Base-by-base conservation (phyloP, 345 rosid genomes). In the Arabis hirsuta region DNA sequence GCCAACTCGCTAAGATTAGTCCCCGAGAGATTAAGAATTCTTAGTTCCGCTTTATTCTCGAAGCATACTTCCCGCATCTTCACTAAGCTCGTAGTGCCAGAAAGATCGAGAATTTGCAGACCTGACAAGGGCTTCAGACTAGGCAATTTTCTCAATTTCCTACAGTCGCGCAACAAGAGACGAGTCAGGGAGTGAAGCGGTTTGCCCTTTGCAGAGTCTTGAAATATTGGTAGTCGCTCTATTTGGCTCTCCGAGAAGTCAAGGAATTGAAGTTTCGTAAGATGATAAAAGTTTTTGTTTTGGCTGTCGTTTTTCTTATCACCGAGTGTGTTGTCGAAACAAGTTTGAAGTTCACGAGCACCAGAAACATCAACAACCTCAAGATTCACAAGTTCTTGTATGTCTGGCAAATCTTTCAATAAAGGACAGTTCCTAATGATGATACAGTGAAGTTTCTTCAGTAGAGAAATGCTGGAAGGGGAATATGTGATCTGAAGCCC, bases 311-410 rank as follows among this genome's bases (percentile, higher is more conserved):
- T 27, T 43, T 27, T 71, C 27, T 46, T 73, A 12, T 8, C 41
- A 13, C 70, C 74, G 7, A 9, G 3, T 39, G 48, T 19, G 48
- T 54, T 63, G 65, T 81, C 81, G 13, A 55, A 67, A 48, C 79
- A 62, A 19, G 39, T 83, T 4, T 7, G 26, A 32, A 86, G 77
- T 12, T 78, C 71, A 54, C 36, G 52, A 51, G 73, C 71, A 14
- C 84, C 90, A 54, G 84, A 84, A 22, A 87, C 27, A 79, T 85
- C 88, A 47, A 89, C 69, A 53, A 84, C 81, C 80, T 83, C 88
- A 32, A 88, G 86, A 0, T 78, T 4, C 6, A 0, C 8, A 38
- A 86, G 78, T 0, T 57, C 22, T 10, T 44, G 72, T 45, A 86
- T 61, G 52, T 48, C 50, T 34, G 89, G 87, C 65, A 86, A 68